Base-by-base conservation (phyloP, 768 basidiomycete species). In the Holtermanniella nyarrowii region DNA sequence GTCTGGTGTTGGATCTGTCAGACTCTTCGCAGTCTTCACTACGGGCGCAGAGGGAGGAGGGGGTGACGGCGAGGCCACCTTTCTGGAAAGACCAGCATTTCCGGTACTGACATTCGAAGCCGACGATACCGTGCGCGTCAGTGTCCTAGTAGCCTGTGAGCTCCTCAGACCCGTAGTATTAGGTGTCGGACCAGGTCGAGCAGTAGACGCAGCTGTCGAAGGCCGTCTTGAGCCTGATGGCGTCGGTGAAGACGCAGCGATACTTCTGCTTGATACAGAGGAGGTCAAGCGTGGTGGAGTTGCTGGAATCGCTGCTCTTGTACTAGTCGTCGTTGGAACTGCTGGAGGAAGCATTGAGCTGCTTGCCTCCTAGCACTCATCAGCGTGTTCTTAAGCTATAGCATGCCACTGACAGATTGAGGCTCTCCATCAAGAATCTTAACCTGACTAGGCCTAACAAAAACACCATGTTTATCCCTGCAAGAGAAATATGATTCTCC, bases 391-490 rank as follows among this genome's bases (percentile, higher is more conserved):
- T n/a, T n/a, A n/a, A n/a, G n/a, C n/a, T n/a, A n/a, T n/a, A n/a
- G n/a, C n/a, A n/a, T n/a, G n/a, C n/a, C n/a, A n/a, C n/a, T n/a
- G n/a, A n/a, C n/a, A n/a, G n/a, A n/a, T n/a, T n/a, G n/a, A n/a
- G n/a, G n/a, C n/a, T n/a, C n/a, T n/a, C n/a, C n/a, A n/a, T 72
- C 74, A 22, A 82, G 70, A 3, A 78, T 63, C 66, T 80, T 86
- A 56, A 96, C 86, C 69, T 88, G 85, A 64, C 84, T 84, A 0
- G 85, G 80, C 27, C 86, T 77, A 4, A 96, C 83, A 67, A 99
- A 97, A 24, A 97, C 85, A 44, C 95, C 95, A 74, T 86, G 75
- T 25, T 76, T 75, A 44, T 76, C 74, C 62, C 78, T 78, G 74
- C 89, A 96, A 16, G 74, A 76, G 70, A 99, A 99, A 74, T 97